These are phyloP conservation scores for Actinomortierella wolfii DNA, from an alignment of 371 early-diverging fungal genomes.

Conservation along the genomic window DNA sequence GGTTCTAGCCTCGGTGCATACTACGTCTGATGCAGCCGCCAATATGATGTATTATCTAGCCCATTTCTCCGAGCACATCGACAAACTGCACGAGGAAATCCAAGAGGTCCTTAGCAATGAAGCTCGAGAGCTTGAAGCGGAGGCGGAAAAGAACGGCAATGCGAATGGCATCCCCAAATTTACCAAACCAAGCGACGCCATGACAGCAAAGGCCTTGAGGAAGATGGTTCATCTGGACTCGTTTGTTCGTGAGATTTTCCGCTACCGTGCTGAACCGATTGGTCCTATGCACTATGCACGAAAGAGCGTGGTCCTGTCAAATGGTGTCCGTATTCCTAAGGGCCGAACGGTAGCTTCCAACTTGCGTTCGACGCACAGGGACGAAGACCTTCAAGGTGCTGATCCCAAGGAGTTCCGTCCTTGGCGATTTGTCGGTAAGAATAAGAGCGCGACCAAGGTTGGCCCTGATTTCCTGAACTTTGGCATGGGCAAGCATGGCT, in stretches of 20 bases:
- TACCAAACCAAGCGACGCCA: slow-evolving; percentile 5
- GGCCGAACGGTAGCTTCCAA: slow-evolving; percentile 37
- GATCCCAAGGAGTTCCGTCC: slow-evolving; percentile 47
- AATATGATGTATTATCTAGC: slow-evolving; percentile 49
- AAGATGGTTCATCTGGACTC: slow-evolving; percentile 55
- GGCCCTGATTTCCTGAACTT: slow-evolving; percentile 49
- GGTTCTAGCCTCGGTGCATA: slow-evolving; percentile 51
- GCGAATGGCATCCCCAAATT: too few relatives aligned
- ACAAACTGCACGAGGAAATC: slow-evolving; percentile 51
- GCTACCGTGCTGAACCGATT: slow-evolving; percentile 31
- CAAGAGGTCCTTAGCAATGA: slow-evolving; percentile 32
- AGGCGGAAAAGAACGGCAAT: too few relatives aligned
- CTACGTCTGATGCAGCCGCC: slow-evolving; percentile 42
- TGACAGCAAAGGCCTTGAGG: slow-evolving; percentile 42
- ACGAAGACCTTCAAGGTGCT: slow-evolving; percentile 19
- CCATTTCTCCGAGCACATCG: slow-evolving; percentile 47
- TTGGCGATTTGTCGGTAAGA: slow-evolving; percentile 51
- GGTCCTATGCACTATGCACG: slow-evolving; percentile 41
- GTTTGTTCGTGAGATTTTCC: slow-evolving; percentile 51
- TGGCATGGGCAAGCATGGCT: slow-evolving; percentile 60
- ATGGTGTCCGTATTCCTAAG: slow-evolving; percentile 50
- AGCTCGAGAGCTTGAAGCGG: slow-evolving; percentile 6
- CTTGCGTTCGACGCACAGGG: slow-evolving; percentile 21
- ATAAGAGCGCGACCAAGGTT: slow-evolving; percentile 48
- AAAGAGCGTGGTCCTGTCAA: slow-evolving; percentile 38